Evolutionary conservation across 192 early-diverging fungal genomes (phyloP).

Genomic region (Gaertneriomyces semiglobifer): DNA sequence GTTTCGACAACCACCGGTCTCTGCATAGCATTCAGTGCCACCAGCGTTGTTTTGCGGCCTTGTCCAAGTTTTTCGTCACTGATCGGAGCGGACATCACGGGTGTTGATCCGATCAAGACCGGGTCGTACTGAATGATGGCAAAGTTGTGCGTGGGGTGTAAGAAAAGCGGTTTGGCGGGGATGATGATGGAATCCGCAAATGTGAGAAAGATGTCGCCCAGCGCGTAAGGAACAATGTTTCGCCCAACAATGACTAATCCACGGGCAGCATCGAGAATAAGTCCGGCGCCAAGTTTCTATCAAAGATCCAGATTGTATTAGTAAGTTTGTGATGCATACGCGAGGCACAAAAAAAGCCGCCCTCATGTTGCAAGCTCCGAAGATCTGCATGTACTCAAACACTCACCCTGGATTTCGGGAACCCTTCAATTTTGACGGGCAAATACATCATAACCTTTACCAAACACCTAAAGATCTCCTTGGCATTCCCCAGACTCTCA

Average conservation of each 20-base stretch:
- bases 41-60: constrained; percentile 50
- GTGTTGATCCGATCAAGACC: constrained; percentile 66
- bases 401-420: constrained; percentile 51
- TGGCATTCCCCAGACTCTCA: constrained; percentile 65
- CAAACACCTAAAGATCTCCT: constrained; percentile 72
- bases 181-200: constrained; percentile 87
- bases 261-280: constrained; percentile 71
- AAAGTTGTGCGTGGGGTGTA: constrained; percentile 89
- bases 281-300: constrained; percentile 65
- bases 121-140: constrained; percentile 81
- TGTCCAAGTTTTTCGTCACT: constrained; percentile 58
- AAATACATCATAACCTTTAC: constrained; percentile 74
- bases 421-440: constrained; percentile 72
- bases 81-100: constrained; percentile 61
- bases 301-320: constrained; percentile 8
- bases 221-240: constrained; percentile 71
- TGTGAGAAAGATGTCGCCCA: constrained; percentile 77
- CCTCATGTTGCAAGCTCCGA: not conserved
- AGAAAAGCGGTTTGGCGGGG: constrained; percentile 73
- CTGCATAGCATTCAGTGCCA: constrained; percentile 52
- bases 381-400: too few relatives aligned
- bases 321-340: not conserved
- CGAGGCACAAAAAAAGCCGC: constrained; percentile 2
- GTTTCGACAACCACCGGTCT: constrained; percentile 49
- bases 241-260: constrained; percentile 82